Evolutionary conservation across 2,329 filamentous ascomycete species (phyloP).

Genomic region (Xylariaceae sp.): DNA sequence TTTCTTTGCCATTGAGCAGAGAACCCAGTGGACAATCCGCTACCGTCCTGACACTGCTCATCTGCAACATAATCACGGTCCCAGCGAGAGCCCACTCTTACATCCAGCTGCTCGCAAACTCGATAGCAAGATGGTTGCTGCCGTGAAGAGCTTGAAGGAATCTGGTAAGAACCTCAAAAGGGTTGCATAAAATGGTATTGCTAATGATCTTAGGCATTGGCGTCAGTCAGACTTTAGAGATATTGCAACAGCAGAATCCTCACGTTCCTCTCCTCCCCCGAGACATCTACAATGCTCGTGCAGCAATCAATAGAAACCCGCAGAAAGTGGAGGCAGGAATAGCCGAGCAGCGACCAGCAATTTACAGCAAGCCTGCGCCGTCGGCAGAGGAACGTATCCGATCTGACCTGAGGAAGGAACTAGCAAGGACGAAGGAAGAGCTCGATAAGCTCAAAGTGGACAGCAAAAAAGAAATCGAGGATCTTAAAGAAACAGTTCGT

Average conservation of each 20-base stretch:
- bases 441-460: constrained; percentile 52
- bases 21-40: constrained; percentile 63
- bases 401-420: constrained; percentile 56
- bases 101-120: constrained; percentile 63
- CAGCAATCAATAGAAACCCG: constrained; percentile 62
- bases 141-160: constrained; percentile 62
- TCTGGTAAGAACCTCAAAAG: constrained; percentile 46
- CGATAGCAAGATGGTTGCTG: constrained; percentile 64
- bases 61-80: constrained; percentile 59
- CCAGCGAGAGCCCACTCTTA: constrained; percentile 62
- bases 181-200: constrained; percentile 20
- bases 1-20: constrained; percentile 66
- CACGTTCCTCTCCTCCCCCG: constrained; percentile 59
- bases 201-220: constrained; percentile 49
- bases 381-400: constrained; percentile 61
- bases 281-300: constrained; percentile 65
- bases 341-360: constrained; percentile 58
- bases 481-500: constrained; percentile 54
- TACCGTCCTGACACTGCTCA: constrained; percentile 58
- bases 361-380: constrained; percentile 62
- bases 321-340: constrained; percentile 56
- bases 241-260: constrained; percentile 60
- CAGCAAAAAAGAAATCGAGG: constrained; percentile 53
- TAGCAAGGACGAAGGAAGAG: constrained; percentile 55
- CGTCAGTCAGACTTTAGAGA: constrained; percentile 62